Base-by-base conservation (phyloP, 2,329 filamentous ascomycete species). In the Fusarium xyrophilum region DNA sequence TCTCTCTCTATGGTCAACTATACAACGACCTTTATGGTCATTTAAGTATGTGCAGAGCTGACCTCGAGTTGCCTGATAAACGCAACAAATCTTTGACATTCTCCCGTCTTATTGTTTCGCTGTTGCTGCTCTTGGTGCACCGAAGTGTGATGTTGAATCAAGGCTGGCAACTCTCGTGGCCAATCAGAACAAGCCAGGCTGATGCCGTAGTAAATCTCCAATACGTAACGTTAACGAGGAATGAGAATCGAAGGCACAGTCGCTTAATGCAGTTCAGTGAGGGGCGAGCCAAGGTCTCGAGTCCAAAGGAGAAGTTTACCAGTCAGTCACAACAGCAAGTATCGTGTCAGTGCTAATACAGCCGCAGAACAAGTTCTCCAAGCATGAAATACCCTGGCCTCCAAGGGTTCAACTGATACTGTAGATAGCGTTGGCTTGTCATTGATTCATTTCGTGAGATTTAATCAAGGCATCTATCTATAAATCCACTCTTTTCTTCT, bases 311-410 rank as follows among this genome's bases (percentile, higher is more conserved):
- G 46, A 23, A 33, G 28, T n/a, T 35, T 19, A 25, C 13, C 30
- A n/a, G n/a, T n/a, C n/a, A 65, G 50, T 69, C 74, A 76, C 68
- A 71, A 73, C 74, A 36, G 69, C 69, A 61, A 40, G 70, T 70
- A 63, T 73, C 65, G 72, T 65, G 43, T 54, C 63, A 58, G 61
- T 65, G 27, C 43, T 43, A 28, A 48, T 60, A 51, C 46, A 28
- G 47, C 35, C 46, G 19, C 51, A 32, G 39, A 54, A 30, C 42
- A 19, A 23, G 33, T 51, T 36, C 40, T 27, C 23, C 40, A 43
- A 54, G 55, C 40, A 40, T 63, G 47, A 32, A 51, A 56, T 50
- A 46, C 27, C 11, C 27, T 61, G 30, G 25, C 28, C n/a, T 47
- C 46, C 36, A 25, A n/a, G 46, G 46, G 23, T 25, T 36, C 30